Evolutionary conservation across 2,329 filamentous ascomycete species (phyloP).

Genomic region (Sporothrix phasma): DNA sequence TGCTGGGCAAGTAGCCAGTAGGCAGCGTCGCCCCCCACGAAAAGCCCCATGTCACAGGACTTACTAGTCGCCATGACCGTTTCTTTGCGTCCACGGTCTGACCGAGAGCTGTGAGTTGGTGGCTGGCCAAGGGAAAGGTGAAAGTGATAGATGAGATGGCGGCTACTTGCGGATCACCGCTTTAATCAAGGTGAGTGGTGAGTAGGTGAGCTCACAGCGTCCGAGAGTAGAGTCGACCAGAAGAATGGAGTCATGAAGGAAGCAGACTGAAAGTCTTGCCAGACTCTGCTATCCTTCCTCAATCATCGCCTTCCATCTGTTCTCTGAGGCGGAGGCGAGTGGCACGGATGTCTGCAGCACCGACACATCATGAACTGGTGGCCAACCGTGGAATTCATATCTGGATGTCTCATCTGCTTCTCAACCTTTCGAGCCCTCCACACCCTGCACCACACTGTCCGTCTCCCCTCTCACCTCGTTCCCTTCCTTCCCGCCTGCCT

Average conservation of each 20-base stretch:
- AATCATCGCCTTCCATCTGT: not conserved
- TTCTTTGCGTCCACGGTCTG: not conserved
- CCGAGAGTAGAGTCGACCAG: not conserved
- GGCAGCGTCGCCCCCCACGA: not conserved
- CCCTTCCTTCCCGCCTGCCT: not conserved
- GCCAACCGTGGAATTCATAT: conserved; percentile 1
- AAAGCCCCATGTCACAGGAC: not conserved
- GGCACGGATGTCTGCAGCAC: conserved; percentile 16
- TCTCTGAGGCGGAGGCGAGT: conserved; percentile 8
- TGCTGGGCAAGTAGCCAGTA: not conserved
- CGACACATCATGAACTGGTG: conserved; percentile 12
- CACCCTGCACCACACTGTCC: not conserved
- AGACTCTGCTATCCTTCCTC: too few relatives aligned
- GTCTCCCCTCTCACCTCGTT: not conserved
- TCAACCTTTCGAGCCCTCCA: not conserved
- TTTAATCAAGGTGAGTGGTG: not conserved
- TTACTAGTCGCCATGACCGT: not conserved
- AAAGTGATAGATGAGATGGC: not conserved
- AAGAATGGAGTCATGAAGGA: too few relatives aligned
- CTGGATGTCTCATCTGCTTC: conserved; percentile 3
- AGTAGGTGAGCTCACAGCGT: not conserved
- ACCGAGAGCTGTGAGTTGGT: not conserved
- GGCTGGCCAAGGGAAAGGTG: not conserved
- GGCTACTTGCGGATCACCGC: conserved; percentile 3
- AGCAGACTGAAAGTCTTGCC: too few relatives aligned